Evolutionary conservation across 2,329 filamentous ascomycete species (phyloP), one percentile per base, ranked within the genome.

Genomic region (Colletotrichum abscissum): DNA sequence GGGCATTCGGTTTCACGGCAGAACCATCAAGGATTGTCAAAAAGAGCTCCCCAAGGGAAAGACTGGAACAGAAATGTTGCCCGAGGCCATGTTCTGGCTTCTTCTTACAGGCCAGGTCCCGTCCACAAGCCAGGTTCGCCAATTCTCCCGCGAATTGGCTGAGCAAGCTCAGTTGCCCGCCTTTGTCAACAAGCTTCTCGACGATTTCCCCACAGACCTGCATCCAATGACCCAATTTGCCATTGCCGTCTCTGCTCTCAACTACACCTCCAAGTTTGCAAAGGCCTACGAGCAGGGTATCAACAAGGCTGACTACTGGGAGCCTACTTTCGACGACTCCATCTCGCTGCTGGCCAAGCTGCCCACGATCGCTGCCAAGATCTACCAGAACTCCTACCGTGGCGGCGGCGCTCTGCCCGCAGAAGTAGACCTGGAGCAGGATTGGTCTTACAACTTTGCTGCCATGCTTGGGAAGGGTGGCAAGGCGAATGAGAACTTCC

Each of bases 11-110:
- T 99, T 99, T 89, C 97, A 98, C 83, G 97, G 97, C 82, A 93
- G 93, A 80, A 98, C 95, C 76, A 99, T 99, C 88, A 97, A 97
- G 86, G 96, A 99, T 82, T 99, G 97, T 87, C 97, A 98, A 82
- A 91, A 92, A 77, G 93, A 95, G 83, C 91, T 98, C 19, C 95
- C 97, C 82, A 98, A 98, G 88, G 97, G 96, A 77, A 95, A 90
- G 73, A 91, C 93, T 3, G 95, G 96, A 79, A 97, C 95, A 6
- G 96, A 98, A 86, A 99, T 98, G 97, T 90, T 98, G 14, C 97
- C 97, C 60, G 97, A 99, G 85, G 92, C 96, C 84, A 99, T 99
- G 97, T 99, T 99, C 89, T 99, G 97, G 97, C 91, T 98, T 55
- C 91, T 99, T 63, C 88, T 99, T 78, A 99, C 97, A 11, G 97